Base-by-base conservation (phyloP, 805 yeast genomes). In the Nakazawaea holstii region DNA sequence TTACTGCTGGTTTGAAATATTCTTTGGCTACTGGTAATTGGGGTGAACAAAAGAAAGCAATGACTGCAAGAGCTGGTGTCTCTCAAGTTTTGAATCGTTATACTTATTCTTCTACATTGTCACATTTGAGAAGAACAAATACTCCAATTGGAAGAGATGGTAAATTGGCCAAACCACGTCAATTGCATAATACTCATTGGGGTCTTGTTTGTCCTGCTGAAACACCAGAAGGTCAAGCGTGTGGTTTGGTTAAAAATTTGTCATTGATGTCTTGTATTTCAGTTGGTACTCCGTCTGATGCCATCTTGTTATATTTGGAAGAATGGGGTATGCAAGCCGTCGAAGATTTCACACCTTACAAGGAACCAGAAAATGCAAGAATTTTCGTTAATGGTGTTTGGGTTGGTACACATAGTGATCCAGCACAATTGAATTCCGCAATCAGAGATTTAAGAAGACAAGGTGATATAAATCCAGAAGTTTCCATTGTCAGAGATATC, bases 1-100 rank as follows among this genome's bases (percentile, higher is more conserved):
- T 94, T 59, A 94, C 99, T 35, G 92, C 95, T 52, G 99, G 99
- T 65, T 79, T 94, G 68, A 87, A 95, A 65, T 94, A 94, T 69
- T 94, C 99, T 35, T 76, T 94, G 61, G 99, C 99, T 46, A 94
- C 99, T 13, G 99, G 99, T 76, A 94, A 94, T 73, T 94, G 99
- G 99, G 99, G 99, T 73, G 99, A 94, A 69, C 99, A 94, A 67
- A 92, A 91, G 83, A 94, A 94, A 68, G 97, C 98, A 11, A 94
- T 94, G 99, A 83, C 94, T 52, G 84, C 97, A 15, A 84, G 96
- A 67, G 99, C 99, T 6, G 99, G 99, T 79, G 99, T 95, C 41
- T 92, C 98, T 27, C 99, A 94, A 74, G 99, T 94, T 55, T 78
- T 94, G 68, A 94, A 94, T 68, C 82, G 99, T 72, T 94, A 94